These are phyloP conservation scores for Leccinum truebloodii DNA, from an alignment of 768 basidiomycete genomes.

Conservation along the genomic window DNA sequence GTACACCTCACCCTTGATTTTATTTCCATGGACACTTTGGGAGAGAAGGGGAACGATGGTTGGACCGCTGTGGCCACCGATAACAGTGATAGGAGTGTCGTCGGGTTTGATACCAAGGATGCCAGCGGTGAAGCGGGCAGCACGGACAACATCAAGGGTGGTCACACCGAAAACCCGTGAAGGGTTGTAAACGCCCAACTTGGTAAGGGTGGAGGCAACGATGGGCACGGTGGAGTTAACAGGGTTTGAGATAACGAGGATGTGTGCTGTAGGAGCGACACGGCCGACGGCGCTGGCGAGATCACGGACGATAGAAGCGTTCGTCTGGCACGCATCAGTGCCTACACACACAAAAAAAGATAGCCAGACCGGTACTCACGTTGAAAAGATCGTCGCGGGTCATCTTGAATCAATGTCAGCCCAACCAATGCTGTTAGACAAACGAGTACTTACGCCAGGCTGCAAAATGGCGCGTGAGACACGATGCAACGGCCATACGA, in stretches of 20 bases:
- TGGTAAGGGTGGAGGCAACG: conserved; percentile 87
- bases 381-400: conserved; percentile 97
- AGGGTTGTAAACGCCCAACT: conserved; percentile 92
- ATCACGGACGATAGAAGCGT: conserved; percentile 96
- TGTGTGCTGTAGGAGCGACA: conserved; percentile 85
- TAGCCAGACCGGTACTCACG: conserved; percentile 46
- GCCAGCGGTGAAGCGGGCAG: conserved; percentile 84
- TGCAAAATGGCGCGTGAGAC: conserved; percentile 39
- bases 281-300: conserved; percentile 87
- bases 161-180: conserved; percentile 92
- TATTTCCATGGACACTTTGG: conserved; percentile 70
- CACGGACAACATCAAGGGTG: conserved; percentile 96
- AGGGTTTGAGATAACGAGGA: conserved; percentile 98
- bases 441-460: conserved; percentile 72
- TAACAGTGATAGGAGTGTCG: conserved; percentile 75
- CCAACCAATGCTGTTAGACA: conserved; percentile 3
- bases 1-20: conserved; percentile 72
- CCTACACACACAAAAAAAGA: neutral
- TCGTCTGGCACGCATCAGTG: conserved; percentile 57
- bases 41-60: conserved; percentile 97
- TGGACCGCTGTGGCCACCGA: conserved; percentile 96
- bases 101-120: conserved; percentile 64
- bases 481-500: neutral
- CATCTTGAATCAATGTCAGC: conserved; percentile 61
- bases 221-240: conserved; percentile 99